Percentiles rank a stretch among this genome's conserved stretches.
These are phyloP conservation scores for Podosphaera fusca DNA, from an alignment of 2,329 filamentous ascomycete species.

Conservation along the genomic window DNA sequence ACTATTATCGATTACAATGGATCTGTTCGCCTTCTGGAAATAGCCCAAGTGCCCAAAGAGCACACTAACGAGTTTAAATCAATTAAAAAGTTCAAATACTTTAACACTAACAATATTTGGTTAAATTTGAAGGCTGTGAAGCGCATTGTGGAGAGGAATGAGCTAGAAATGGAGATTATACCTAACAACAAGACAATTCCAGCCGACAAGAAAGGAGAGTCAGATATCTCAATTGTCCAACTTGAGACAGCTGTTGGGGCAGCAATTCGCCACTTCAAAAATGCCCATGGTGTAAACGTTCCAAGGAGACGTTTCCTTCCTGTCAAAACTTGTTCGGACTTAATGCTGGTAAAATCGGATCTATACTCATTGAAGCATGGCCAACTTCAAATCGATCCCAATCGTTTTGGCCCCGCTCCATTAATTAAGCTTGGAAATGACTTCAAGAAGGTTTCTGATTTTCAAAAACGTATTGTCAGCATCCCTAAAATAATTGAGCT, in stretches of 20 bases:
- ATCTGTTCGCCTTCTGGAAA: slow-evolving; percentile 87
- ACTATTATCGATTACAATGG: slow-evolving; percentile 99
- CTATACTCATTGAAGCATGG: slow-evolving; percentile 97
- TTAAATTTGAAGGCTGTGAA: slow-evolving; percentile 95
- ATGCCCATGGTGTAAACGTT: slow-evolving; percentile 97
- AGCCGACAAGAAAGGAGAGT: slow-evolving; percentile 98
- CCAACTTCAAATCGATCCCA: slow-evolving; percentile 89
- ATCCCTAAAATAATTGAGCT: slow-evolving; percentile 83
- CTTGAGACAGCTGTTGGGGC: slow-evolving; percentile 97
- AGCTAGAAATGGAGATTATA: slow-evolving; percentile 98
- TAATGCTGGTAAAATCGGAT: slow-evolving; percentile 99
- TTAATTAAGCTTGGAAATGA: slow-evolving; percentile 96
- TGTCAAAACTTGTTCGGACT: slow-evolving; percentile 98
- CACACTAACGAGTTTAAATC: slow-evolving; percentile 99
- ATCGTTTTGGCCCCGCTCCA: slow-evolving; percentile 85
- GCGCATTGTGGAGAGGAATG: slow-evolving; percentile 94
- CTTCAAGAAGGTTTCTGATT: slow-evolving; percentile 99
- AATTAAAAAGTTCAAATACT: slow-evolving; percentile 99
- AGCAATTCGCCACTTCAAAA: slow-evolving; percentile 95
- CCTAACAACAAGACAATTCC: slow-evolving; percentile 97
- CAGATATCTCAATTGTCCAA: slow-evolving; percentile 90
- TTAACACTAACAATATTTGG: slow-evolving; percentile 99
- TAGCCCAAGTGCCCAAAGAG: slow-evolving; percentile 98
- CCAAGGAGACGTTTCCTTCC: slow-evolving; percentile 94
- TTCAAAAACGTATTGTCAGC: slow-evolving; percentile 67